phyloP scores from a whole-genome alignment of 805 yeast species.

The Jamesozyma piceae region DNA sequence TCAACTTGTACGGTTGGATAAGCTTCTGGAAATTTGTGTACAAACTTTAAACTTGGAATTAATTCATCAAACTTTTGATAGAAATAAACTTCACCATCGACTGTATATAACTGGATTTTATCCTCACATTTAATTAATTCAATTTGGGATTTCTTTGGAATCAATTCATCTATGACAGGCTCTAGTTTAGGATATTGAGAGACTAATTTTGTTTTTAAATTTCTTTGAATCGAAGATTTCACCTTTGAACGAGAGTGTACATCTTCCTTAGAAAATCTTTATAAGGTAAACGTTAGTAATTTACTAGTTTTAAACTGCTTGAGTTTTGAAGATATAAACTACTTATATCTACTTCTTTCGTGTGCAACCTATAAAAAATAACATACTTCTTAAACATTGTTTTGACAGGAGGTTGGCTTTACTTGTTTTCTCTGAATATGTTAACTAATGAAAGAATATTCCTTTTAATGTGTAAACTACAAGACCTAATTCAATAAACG shows the following conservation, averaged over 20 bases:
- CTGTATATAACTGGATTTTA: constrained; percentile 65
- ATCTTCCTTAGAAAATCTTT: constrained; percentile 70
- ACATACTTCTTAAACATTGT: constrained; percentile 7
- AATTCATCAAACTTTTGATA: constrained; percentile 75
- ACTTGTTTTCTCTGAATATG: too few relatives aligned
- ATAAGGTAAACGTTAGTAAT: not conserved
- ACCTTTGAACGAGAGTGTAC: constrained; percentile 84
- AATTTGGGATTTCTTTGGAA: constrained; percentile 83
- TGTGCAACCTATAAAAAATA: not conserved
- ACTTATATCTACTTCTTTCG: too few relatives aligned
- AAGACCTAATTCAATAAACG: too few relatives aligned
- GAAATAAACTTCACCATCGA: constrained; percentile 64
- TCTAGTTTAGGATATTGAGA: constrained; percentile 68
- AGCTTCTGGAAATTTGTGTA: constrained; percentile 72
- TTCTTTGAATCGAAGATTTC: constrained; percentile 89
- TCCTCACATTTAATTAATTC: constrained; percentile 82
- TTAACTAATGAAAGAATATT: too few relatives aligned
- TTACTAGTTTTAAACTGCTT: not conserved
- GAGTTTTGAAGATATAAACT: too few relatives aligned
- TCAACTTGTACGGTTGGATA: constrained; percentile 88
- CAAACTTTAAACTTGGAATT: constrained; percentile 64
- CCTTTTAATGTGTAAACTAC: too few relatives aligned
- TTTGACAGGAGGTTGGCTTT: not conserved
- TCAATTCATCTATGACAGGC: constrained; percentile 63
- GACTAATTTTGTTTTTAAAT: constrained; percentile 66